These are phyloP conservation scores for Tuber calosporum DNA, from an alignment of 495 filamentous ascomycete genomes.

Conservation along the genomic window DNA sequence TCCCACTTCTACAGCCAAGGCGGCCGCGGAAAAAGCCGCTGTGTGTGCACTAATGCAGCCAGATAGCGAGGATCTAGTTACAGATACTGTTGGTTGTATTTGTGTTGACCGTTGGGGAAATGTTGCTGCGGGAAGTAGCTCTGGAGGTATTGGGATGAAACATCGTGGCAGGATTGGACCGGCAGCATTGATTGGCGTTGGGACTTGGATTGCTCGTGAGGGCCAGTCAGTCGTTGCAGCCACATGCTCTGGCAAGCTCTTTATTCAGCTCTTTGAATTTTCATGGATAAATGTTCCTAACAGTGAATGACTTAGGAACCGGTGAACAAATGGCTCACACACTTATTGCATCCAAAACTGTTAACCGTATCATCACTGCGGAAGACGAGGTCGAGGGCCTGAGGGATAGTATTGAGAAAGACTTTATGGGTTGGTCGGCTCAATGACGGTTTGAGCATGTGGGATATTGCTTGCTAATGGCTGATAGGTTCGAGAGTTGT, in stretches of 20 bases:
- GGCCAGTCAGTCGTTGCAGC: slow-evolving; percentile 36
- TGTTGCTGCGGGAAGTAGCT: slow-evolving; percentile 95
- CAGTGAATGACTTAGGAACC: slow-evolving; percentile 52
- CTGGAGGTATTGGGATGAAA: slow-evolving; percentile 98
- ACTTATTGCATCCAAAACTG: slow-evolving; percentile 43
- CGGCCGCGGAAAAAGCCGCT: slow-evolving; percentile 23
- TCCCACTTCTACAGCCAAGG: slow-evolving; percentile 18
- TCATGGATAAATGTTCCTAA: not conserved
- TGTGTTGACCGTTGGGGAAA: slow-evolving; percentile 76
- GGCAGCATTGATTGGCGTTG: slow-evolving; percentile 84
- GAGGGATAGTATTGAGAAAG: slow-evolving; percentile 37
- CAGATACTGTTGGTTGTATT: slow-evolving; percentile 91
- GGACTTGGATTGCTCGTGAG: slow-evolving; percentile 50
- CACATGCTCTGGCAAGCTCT: slow-evolving; percentile 37
- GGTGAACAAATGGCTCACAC: slow-evolving; percentile 97
- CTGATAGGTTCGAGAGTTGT: slow-evolving; percentile 36
- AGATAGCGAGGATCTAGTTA: slow-evolving; percentile 54
- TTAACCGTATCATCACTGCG: slow-evolving; percentile 36
- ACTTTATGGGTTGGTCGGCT: slow-evolving; percentile 40
- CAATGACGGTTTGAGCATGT: not conserved
- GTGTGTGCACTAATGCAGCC: slow-evolving; percentile 15
- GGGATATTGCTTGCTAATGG: not conserved
- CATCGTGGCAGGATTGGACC: slow-evolving; percentile 83
- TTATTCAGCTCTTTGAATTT: not conserved
- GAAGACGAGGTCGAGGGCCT: slow-evolving; percentile 39